Evolutionary conservation across 495 filamentous ascomycete species (phyloP).

Genomic region (Letharia columbiana): DNA sequence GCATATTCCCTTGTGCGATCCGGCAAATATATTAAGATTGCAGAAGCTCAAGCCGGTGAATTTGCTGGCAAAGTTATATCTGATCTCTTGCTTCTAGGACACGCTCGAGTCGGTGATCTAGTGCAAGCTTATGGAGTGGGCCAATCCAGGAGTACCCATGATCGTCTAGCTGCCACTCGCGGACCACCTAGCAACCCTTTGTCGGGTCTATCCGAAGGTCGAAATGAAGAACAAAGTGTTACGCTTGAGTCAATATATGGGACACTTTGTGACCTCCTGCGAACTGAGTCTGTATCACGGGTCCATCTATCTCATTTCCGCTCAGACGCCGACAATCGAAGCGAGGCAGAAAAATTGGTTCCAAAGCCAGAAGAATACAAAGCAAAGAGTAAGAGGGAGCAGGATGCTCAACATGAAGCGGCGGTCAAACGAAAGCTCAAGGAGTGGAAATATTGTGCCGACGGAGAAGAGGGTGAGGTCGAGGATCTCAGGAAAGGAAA

Average conservation of each 20-base stretch:
- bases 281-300: constrained; percentile 39
- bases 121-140: constrained; percentile 26
- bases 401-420: constrained; percentile 45
- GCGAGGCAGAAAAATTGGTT: constrained; percentile 40
- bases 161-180: background rate
- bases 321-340: constrained; percentile 41
- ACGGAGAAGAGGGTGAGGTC: constrained; percentile 29
- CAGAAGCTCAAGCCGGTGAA: constrained; percentile 60
- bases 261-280: constrained; percentile 17
- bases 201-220: background rate
- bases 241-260: constrained; percentile 12
- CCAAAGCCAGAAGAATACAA: constrained; percentile 40
- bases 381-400: constrained; percentile 50
- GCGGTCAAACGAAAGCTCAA: constrained; percentile 42
- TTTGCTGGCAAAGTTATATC: constrained; percentile 62
- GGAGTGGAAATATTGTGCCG: constrained; percentile 39
- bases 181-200: background rate
- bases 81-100: constrained; percentile 66
- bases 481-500: constrained; percentile 11
- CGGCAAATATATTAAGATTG: constrained; percentile 71
- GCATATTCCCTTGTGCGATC: constrained; percentile 72
- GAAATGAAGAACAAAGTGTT: background rate
- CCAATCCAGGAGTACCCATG: background rate
- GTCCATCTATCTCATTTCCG: constrained; percentile 45
- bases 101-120: constrained; percentile 65